Conservation (phyloP, 2,329 filamentous ascomycete genomes). For the Apiospora malaysiana region DNA sequence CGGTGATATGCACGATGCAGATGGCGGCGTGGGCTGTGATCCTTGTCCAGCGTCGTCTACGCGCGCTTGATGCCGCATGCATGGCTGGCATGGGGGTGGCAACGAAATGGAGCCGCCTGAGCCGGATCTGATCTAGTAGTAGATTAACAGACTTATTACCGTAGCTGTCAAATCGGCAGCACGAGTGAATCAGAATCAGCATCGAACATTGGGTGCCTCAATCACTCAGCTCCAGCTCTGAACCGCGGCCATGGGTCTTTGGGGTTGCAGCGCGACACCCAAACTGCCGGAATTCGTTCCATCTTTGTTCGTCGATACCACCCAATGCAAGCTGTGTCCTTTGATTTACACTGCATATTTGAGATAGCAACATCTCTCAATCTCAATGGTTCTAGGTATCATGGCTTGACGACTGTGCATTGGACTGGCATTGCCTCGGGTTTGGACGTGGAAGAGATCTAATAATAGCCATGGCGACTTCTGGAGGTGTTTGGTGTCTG, state of each 20-base stretch:
- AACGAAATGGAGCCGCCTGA: conserved; percentile 3
- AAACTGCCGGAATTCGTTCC: not conserved
- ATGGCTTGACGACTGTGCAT: not conserved
- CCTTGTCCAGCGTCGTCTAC: conserved; percentile 15
- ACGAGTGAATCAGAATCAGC: not conserved
- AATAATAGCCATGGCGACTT: not conserved
- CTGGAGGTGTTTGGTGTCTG: not conserved
- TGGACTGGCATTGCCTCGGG: not conserved
- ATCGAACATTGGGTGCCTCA: conserved; percentile 9
- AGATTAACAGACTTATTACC: not conserved
- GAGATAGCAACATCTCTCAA: not conserved
- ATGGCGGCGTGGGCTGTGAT: conserved; percentile 14
- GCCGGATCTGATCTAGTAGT: not conserved
- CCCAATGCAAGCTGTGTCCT: not conserved
- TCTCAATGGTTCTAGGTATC: not conserved
- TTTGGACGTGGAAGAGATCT: not conserved
- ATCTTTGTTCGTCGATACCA: not conserved
- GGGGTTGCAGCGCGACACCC: not conserved
- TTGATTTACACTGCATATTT: not conserved
- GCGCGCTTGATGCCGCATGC: conserved; percentile 14
- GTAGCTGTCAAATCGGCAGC: not conserved
- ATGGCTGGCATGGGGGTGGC: conserved; percentile 7
- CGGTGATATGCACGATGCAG: conserved; percentile 14
- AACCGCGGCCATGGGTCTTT: not conserved
- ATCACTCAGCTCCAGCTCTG: conserved; percentile 3